Conservation (phyloP, 2,329 filamentous ascomycete species). For the Fusarium sp. region DNA sequence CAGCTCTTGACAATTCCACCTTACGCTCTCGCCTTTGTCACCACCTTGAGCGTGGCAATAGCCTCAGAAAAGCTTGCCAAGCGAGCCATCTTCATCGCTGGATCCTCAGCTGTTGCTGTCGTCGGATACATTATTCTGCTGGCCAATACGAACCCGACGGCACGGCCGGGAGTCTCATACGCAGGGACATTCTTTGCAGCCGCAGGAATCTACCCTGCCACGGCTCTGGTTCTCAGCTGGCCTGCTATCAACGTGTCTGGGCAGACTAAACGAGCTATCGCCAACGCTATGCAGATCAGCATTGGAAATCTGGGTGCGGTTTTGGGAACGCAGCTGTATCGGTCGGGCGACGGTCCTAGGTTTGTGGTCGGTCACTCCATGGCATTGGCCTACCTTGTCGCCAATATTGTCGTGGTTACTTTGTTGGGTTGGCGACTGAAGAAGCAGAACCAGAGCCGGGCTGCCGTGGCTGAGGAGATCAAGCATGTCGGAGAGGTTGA, state of each 20-base stretch:
- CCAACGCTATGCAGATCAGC: slow-evolving; percentile 76
- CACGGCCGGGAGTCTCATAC: slow-evolving; percentile 66
- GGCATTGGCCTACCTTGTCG: slow-evolving; percentile 69
- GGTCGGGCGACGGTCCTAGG: slow-evolving; percentile 65
- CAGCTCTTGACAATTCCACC: slow-evolving; percentile 71
- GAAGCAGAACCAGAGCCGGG: slow-evolving; percentile 65
- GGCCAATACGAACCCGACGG: slow-evolving; percentile 55
- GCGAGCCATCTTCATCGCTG: slow-evolving; percentile 71
- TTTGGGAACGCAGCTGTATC: slow-evolving; percentile 74
- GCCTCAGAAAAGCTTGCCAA: slow-evolving; percentile 66
- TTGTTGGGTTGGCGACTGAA: slow-evolving; percentile 63
- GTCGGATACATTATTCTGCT: slow-evolving; percentile 71
- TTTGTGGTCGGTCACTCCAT: slow-evolving; percentile 74
- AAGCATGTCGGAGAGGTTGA: slow-evolving; percentile 59
- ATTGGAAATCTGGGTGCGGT: slow-evolving; percentile 76
- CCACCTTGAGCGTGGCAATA: slow-evolving; percentile 66
- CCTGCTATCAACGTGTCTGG: slow-evolving; percentile 76
- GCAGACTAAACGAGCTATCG: slow-evolving; percentile 73
- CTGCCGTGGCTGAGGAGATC: slow-evolving; percentile 53
- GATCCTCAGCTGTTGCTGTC: slow-evolving; percentile 62
- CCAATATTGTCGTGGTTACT: slow-evolving; percentile 63
- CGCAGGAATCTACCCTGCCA: slow-evolving; percentile 72
- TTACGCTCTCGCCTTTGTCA: slow-evolving; percentile 68
- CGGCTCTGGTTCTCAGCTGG: slow-evolving; percentile 72
- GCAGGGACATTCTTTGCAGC: slow-evolving; percentile 69